Conservation (phyloP, 2,329 filamentous ascomycete species). For the Diaporthe longicolla region DNA sequence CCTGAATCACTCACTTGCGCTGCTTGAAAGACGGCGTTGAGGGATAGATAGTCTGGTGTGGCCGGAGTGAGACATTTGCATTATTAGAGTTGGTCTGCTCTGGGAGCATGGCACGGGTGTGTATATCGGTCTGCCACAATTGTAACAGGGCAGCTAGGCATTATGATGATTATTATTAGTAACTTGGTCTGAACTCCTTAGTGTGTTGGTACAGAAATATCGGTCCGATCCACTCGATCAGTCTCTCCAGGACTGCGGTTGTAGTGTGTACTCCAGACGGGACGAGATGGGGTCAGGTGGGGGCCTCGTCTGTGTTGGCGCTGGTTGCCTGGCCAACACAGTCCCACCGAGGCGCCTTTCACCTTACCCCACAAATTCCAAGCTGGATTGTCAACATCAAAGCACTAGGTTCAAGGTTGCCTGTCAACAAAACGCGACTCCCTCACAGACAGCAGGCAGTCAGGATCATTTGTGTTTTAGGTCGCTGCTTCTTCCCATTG, state of each 20-base stretch:
- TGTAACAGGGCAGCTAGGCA: constrained; percentile 14
- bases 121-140: background rate
- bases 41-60: background rate
- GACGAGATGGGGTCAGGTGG: background rate
- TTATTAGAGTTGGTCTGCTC: constrained; percentile 26
- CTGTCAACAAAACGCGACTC: constrained; percentile 37
- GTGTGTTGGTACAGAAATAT: background rate
- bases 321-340: constrained; percentile 24
- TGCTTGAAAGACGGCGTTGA: background rate
- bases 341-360: background rate
- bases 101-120: background rate
- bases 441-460: background rate
- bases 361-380: constrained; percentile 31
- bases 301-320: background rate
- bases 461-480: constrained; percentile 22
- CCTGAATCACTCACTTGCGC: background rate
- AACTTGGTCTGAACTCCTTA: background rate
- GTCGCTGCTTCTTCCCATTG: constrained; percentile 3
- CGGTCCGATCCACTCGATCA: too few relatives aligned
- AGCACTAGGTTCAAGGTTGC: constrained; percentile 19
- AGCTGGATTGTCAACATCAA: constrained; percentile 29
- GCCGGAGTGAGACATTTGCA: background rate
- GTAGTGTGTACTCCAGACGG: background rate
- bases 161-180: background rate
- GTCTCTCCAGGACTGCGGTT: background rate